These are phyloP conservation scores for Ceratocystis eucalypticola DNA, from an alignment of 2,329 filamentous ascomycete genomes.

Conservation along the genomic window DNA sequence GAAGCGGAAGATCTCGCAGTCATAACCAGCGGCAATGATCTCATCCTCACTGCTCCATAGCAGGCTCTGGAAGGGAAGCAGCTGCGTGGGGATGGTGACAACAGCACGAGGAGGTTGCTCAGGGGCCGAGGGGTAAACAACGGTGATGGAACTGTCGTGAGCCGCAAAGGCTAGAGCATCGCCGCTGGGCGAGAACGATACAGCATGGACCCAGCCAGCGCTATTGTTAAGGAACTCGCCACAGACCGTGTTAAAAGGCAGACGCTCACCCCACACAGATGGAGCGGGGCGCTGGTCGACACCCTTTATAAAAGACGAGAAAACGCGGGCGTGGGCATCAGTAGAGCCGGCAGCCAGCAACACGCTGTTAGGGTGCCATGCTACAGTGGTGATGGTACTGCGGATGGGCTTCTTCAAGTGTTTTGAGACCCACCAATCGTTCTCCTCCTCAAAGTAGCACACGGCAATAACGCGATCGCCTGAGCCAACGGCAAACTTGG, in stretches of 20 bases:
- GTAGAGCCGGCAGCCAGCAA: slow-evolving; percentile 91
- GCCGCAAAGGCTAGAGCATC: slow-evolving; percentile 87
- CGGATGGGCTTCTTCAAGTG: slow-evolving; percentile 98
- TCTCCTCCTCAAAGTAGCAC: slow-evolving; percentile 98
- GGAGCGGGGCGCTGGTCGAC: slow-evolving; percentile 76
- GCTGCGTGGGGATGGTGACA: slow-evolving; percentile 74
- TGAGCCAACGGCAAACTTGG: slow-evolving; percentile 93
- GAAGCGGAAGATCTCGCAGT: slow-evolving; percentile 81
- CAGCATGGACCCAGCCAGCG: slow-evolving; percentile 89
- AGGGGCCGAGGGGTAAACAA: slow-evolving; percentile 84
- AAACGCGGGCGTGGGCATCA: slow-evolving; percentile 87
- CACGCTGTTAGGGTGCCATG: slow-evolving; percentile 96
- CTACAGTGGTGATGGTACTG: slow-evolving; percentile 86
- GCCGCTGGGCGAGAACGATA: slow-evolving; percentile 83
- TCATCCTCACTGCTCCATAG: slow-evolving; percentile 87
- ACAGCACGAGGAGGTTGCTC: slow-evolving; percentile 87
- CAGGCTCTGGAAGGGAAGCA: slow-evolving; percentile 82
- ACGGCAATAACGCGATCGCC: slow-evolving; percentile 90
- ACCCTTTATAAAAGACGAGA: slow-evolving; percentile 93
- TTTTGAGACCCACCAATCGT: slow-evolving; percentile 99
- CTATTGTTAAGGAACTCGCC: slow-evolving; percentile 94
- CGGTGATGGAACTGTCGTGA: slow-evolving; percentile 91
- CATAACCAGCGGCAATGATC: slow-evolving; percentile 89
- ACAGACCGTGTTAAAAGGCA: slow-evolving; percentile 97
- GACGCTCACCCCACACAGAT: slow-evolving; percentile 80